phyloP scores from a whole-genome alignment of 257 asterid species.

The Ophiorrhiza pumila region DNA sequence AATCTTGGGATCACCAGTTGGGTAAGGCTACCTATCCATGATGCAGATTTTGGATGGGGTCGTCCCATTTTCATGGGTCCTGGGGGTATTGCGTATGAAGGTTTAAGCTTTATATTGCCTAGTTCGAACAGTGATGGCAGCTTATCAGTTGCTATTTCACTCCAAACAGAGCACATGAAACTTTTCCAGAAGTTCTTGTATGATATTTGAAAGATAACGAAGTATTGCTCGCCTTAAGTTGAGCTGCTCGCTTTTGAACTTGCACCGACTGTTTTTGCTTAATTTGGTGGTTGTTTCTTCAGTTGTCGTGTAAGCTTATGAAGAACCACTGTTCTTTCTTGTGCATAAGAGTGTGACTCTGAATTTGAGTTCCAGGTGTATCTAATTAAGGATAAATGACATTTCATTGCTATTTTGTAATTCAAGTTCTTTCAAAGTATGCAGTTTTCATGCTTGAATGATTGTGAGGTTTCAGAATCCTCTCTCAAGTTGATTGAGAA shows the following conservation, averaged over 20 bases:
- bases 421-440: not conserved
- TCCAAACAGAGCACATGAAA: constrained; percentile 77
- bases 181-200: constrained; percentile 60
- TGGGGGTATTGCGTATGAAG: constrained; percentile 86
- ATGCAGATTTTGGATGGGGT: constrained; percentile 90
- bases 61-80: constrained; percentile 90
- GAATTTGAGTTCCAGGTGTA: not conserved
- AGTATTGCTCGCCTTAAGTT: not conserved
- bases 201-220: constrained; percentile 39
- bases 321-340: not conserved
- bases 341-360: not conserved
- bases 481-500: not conserved
- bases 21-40: constrained; percentile 83
- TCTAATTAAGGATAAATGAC: not conserved
- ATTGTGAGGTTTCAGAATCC: not conserved
- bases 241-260: not conserved
- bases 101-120: constrained; percentile 70
- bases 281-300: not conserved
- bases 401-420: not conserved
- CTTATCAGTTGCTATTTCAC: constrained; percentile 68
- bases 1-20: constrained; percentile 91
- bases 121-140: constrained; percentile 68
- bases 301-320: not conserved
- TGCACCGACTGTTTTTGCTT: too few species aligned
- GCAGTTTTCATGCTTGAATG: not conserved